Evolutionary conservation across 2,329 filamentous ascomycete genomes (phyloP), one percentile per base, ranked within the genome.

Genomic region (Cladosporium sphaerospermum): DNA sequence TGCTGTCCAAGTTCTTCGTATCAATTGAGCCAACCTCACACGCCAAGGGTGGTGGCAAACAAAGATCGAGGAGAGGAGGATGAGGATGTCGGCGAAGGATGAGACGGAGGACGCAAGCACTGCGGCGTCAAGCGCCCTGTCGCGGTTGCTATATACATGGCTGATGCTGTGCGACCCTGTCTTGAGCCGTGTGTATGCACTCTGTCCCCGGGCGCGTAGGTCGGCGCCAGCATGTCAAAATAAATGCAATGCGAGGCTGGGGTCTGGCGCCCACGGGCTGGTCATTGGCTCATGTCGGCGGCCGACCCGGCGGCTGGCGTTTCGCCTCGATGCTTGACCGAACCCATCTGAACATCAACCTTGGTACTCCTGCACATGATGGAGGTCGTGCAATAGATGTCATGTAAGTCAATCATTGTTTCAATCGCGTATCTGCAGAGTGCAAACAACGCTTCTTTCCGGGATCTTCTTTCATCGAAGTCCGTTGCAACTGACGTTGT

Each of bases 61-160:
- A 45, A 19, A 33, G 9, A 5, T 31, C 43, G 23, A 13, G n/a
- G 23, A 4, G 33, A 19, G 14, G 39, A 28, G 31, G 43, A 8
- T 37, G 45, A 11, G 32, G 43, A 14, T 40, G 44, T 23, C 34
- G 10, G 36, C 16, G n/a, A 34, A 34, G 34, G 45, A 47, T 42
- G 43, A 40, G 45, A 40, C 34, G 18, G 14, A 53, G 43, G 50
- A 39, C 41, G 48, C 23, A 44, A 44, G 18, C 36, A 45, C 13
- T n/a, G 33, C 36, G 34, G 45, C 51, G 43, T 47, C 43, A 46
- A 53, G 43, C 51, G 43, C 45, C 51, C 43, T 47, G 43, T 40
- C 33, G 41, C 33, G 41, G 32, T 45, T 45, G 40, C 49, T 45
- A 52, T 52, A 45, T 52, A 52, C 49, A 52, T 39, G 19, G 33